Percentiles rank a stretch among this genome's conserved stretches.
Conservation (phyloP, 2,329 filamentous ascomycete species). For the Neonectria hederae region DNA sequence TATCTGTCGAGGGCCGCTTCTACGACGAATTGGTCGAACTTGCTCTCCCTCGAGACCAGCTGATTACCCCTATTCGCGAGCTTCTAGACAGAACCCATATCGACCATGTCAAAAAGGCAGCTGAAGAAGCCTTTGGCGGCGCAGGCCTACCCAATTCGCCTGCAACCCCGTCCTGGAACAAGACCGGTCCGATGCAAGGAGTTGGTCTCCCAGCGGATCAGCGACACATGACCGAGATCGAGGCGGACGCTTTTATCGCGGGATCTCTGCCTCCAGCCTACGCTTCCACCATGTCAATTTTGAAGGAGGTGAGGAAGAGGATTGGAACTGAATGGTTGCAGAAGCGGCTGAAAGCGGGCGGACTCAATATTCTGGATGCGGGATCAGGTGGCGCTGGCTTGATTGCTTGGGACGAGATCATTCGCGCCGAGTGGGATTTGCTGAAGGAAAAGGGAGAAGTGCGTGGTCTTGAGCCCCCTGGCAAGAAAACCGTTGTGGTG, state of each 20-base stretch:
- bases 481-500: slow-evolving; percentile 83
- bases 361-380: slow-evolving; percentile 74
- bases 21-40: slow-evolving; percentile 78
- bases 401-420: slow-evolving; percentile 79
- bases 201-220: slow-evolving; percentile 72
- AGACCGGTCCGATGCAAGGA: slow-evolving; percentile 68
- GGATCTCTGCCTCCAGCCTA: slow-evolving; percentile 77
- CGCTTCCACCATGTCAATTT: slow-evolving; percentile 70
- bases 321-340: slow-evolving; percentile 77
- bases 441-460: slow-evolving; percentile 64
- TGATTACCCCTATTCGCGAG: slow-evolving; percentile 75
- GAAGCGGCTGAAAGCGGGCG: slow-evolving; percentile 65
- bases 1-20: slow-evolving; percentile 79
- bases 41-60: slow-evolving; percentile 73
- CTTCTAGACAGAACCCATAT: slow-evolving; percentile 75
- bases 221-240: slow-evolving; percentile 75
- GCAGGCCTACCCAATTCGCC: slow-evolving; percentile 79
- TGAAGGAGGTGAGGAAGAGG: slow-evolving; percentile 79
- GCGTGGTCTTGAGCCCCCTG: slow-evolving; percentile 60
- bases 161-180: slow-evolving; percentile 69
- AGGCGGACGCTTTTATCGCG: slow-evolving; percentile 77
- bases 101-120: slow-evolving; percentile 78
- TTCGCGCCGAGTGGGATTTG: slow-evolving; percentile 82
- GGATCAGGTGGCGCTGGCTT: slow-evolving; percentile 78
- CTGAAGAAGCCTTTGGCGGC: slow-evolving; percentile 81